phyloP scores from a whole-genome alignment of 2,329 filamentous ascomycete genomes.

The Neofusicoccum parvum region DNA sequence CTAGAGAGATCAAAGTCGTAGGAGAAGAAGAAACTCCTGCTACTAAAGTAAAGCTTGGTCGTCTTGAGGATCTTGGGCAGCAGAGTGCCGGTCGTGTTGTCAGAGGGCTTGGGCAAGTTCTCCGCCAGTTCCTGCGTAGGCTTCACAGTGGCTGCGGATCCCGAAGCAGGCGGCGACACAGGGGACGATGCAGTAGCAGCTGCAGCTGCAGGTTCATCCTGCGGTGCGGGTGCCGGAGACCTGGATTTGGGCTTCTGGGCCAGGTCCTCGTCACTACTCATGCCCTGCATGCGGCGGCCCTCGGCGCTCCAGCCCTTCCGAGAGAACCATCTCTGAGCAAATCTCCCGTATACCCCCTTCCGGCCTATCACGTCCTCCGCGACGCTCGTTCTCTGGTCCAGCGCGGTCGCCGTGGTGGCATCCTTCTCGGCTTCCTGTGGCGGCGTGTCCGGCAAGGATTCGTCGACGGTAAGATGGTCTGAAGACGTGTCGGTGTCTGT shows the following conservation, averaged over 20 bases:
- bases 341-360: slow-evolving; percentile 82
- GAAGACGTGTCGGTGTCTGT: slow-evolving; percentile 33
- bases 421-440: slow-evolving; percentile 36
- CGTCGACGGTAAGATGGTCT: slow-evolving; percentile 36
- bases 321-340: slow-evolving; percentile 91
- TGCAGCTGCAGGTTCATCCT: slow-evolving; percentile 1
- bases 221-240: slow-evolving; percentile 7
- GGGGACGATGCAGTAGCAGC: neutral
- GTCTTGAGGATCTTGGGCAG: slow-evolving; percentile 84
- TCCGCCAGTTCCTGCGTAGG: neutral
- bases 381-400: slow-evolving; percentile 58
- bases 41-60: slow-evolving; percentile 79
- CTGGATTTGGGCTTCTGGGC: neutral
- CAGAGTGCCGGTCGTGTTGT: slow-evolving; percentile 44
- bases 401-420: slow-evolving; percentile 29
- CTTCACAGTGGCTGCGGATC: slow-evolving; percentile 5
- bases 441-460: slow-evolving; percentile 37
- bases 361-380: slow-evolving; percentile 86
- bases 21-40: slow-evolving; percentile 88
- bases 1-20: slow-evolving; percentile 93
- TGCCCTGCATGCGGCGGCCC: slow-evolving; percentile 68
- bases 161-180: slow-evolving; percentile 9
- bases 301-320: slow-evolving; percentile 77
- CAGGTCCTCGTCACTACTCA: slow-evolving; percentile 58
- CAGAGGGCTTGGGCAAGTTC: neutral